Base-by-base conservation (phyloP, 1,139 yeast species). In the Arxiozyma slooffiae region DNA sequence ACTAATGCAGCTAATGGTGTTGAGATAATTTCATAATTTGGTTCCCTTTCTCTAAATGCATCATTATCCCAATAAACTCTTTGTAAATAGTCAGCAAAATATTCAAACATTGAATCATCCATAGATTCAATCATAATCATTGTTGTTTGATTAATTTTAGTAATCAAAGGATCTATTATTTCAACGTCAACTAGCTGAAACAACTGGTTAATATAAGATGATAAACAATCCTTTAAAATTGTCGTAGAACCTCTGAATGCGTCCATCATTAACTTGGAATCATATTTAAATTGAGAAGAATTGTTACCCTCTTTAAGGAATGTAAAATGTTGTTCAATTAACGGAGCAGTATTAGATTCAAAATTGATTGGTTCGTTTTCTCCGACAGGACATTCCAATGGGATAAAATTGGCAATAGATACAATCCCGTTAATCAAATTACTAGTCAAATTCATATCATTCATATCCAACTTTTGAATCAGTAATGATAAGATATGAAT, bases 401-500 rank as follows among this genome's bases (percentile, higher is more conserved):
- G 97, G 4, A 87, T 78, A 54, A 81, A 84, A 14, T 84, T 73
- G 0, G 92, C 83, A 37, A 85, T 78, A 0, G 87, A 76, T 14
- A 88, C 84, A 55, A 92, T 77, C 23, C 87, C 78, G 54, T 82
- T 80, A 48, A 90, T 70, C 0, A 96, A 78, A 50, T 80, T 76
- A 39, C 84, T 73, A 0, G 96, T 83, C 62, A 92, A 82, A 36
- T 75, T 78, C 50, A 89, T 74, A 67, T 94, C 98, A 66, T 90
- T 92, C 1, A 94, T 80, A 64, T 92, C 97, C 44, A 94, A 81
- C 26, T 95, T 96, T 0, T 90, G 87, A n/a, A 89, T 68, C 0
- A 85, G 72, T 65, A 87, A 74, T 49, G 81, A 78, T 38, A 92
- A 65, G 17, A 94, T 71, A 51, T 95, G 79, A 0, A 94, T 79